Evolutionary conservation across 2,329 filamentous ascomycete genomes (phyloP).

Genomic region (Pseudogymnoascus sp.): DNA sequence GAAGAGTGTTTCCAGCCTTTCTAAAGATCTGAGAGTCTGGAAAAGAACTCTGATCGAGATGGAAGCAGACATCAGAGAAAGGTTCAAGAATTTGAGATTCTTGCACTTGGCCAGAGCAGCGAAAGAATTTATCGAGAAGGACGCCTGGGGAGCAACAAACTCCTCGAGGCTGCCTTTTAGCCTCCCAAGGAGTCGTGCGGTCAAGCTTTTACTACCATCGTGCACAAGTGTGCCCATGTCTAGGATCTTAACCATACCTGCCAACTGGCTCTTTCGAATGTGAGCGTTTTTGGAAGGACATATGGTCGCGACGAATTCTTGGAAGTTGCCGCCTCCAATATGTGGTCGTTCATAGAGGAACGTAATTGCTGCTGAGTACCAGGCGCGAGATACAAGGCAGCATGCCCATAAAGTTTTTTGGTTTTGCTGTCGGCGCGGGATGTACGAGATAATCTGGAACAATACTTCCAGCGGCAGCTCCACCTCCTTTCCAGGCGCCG

Average conservation of each 20-base stretch:
- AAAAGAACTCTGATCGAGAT: constrained; percentile 27
- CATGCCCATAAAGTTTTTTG: constrained; percentile 26
- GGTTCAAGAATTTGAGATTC: constrained; percentile 24
- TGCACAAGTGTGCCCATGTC: constrained; percentile 30
- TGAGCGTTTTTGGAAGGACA: constrained; percentile 31
- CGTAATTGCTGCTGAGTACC: constrained; percentile 24
- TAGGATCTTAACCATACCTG: constrained; percentile 23
- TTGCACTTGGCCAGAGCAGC: constrained; percentile 29
- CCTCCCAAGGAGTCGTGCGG: constrained; percentile 26
- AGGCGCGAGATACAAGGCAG: constrained; percentile 25
- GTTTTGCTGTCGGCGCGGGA: constrained; percentile 17
- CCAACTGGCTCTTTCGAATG: constrained; percentile 25
- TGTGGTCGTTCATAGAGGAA: constrained; percentile 24
- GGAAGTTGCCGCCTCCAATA: constrained; percentile 26
- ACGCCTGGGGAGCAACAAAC: constrained; percentile 29
- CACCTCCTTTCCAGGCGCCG: constrained; percentile 15
- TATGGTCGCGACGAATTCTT: constrained; percentile 26
- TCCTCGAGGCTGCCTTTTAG: constrained; percentile 28
- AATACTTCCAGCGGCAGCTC: constrained; percentile 28
- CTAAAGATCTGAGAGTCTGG: constrained; percentile 25
- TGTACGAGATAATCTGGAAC: constrained; percentile 24
- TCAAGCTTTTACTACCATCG: constrained; percentile 25
- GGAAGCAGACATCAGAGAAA: constrained; percentile 27
- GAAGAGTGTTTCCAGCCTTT: constrained; percentile 25
- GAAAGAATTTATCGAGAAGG: constrained; percentile 29